Base-by-base conservation (phyloP, 1,284 basidiomycete genomes). In the Rhizoctonia solani region DNA sequence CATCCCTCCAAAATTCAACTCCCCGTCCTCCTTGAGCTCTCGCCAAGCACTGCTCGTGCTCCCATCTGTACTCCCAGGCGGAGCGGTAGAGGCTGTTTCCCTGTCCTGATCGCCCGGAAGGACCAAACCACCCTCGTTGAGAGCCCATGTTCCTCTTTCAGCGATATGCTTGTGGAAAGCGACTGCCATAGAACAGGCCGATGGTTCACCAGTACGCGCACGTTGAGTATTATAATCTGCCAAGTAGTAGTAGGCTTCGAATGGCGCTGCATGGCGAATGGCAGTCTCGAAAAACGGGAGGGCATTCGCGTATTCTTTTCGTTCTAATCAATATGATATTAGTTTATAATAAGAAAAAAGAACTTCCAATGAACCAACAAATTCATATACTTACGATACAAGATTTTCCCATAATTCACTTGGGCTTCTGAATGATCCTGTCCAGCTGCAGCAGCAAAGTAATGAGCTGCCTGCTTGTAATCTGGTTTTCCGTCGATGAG, bases 201-300 rank as follows among this genome's bases (percentile, higher is more conserved):
- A 50, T 23, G 58, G 58, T 52, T 63, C 58, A 61, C 86, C 85
- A 0, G 85, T 84, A 4, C 81, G 81, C 5, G 87, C 85, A 71
- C 87, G 81, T 23, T 80, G 72, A 11, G 87, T 82, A 71, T 95
- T 87, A 32, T 96, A 86, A 70, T 87, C 83, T 5, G 90, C 94
- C 3, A 96, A 83, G 73, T 95, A 93, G 78, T 94, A 95, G 77
- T 92, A 95, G 0, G 93, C 90, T 75, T 98, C 94, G 70, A 95
- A 94, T 0, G 90, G 89, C 4, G 93, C 94, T 2, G 94, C 95
- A 70, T 87, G 82, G 1, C 90, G 86, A 58, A 95, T 81, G 8
- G 94, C 95, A 14, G 82, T 82, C 75, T 97, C 92, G 72, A 96
- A 92, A 74, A 87, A 87, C 1, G 84, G 82, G 0, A 82, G 83